Conservation (phyloP, 2,329 filamentous ascomycete genomes). For the Aspergillus persii region DNA sequence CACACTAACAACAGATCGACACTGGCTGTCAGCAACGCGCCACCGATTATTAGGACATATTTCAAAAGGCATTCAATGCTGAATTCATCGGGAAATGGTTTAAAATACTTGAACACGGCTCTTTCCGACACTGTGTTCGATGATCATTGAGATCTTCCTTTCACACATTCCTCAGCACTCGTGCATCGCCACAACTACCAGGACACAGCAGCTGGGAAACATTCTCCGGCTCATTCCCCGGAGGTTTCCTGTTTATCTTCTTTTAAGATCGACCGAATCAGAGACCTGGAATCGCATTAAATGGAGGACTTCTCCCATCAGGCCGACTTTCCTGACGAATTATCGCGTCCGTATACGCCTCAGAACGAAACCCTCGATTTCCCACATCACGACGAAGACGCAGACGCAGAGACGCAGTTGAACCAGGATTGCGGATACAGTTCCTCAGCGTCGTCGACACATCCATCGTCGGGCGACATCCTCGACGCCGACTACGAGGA, state of each 20-base stretch:
- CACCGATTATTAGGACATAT: not conserved
- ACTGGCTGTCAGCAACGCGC: not conserved
- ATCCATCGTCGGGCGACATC: conserved; percentile 28
- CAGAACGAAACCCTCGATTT: not conserved
- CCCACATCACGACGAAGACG: conserved; percentile 12
- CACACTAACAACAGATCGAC: not conserved
- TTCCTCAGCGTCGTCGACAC: conserved; percentile 34
- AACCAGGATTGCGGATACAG: conserved; percentile 31
- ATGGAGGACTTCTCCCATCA: conserved; percentile 3
- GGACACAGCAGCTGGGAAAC: not conserved
- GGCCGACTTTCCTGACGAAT: not conserved
- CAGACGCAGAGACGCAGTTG: conserved; percentile 11
- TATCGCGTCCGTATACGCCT: not conserved
- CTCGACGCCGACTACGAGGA: conserved; percentile 28
- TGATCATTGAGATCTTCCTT: not conserved
- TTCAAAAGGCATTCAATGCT: not conserved
- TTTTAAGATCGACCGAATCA: not conserved
- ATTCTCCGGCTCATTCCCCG: not conserved
- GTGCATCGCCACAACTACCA: not conserved
- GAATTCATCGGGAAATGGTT: not conserved
- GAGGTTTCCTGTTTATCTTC: not conserved
- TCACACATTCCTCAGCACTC: not conserved
- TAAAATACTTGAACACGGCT: not conserved
- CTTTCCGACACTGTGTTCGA: not conserved
- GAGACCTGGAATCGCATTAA: not conserved